Base-by-base conservation (phyloP, 441 rosid species). In the Eutrema salsugineum region DNA sequence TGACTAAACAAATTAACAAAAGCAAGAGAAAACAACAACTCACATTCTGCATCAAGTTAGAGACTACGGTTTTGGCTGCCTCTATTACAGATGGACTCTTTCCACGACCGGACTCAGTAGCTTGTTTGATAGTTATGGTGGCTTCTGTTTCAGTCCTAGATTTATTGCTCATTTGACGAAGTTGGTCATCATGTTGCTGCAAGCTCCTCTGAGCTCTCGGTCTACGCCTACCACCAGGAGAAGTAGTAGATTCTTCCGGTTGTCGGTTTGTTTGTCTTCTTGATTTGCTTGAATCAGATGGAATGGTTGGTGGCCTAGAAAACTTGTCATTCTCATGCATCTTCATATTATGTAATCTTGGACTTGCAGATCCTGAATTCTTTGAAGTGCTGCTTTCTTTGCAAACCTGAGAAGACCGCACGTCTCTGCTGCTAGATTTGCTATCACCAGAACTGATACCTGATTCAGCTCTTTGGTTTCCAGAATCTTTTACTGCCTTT, bases 291-390 rank as follows among this genome's bases (percentile, higher is more conserved):
- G 85, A 63, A 78, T 87, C 91, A 76, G 90, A 77, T 44, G 88
- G 87, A 76, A 87, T 85, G n/a, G 91, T 83, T 55, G 96, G 97
- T 32, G 99, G 90, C 35, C 93, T 84, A 59, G 91, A 87, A 66
- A 67, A 81, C 80, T 76, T 87, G 57, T 90, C 94, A 47, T 76
- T 44, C 77, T 88, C 96, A 42, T 73, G 77, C 79, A 86, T 92
- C 80, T 85, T 90, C 80, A 72, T 81, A 80, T 84, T 96, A 78
- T 82, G 91, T 78, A 88, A 68, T 77, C 93, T 86, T 43, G 90
- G 93, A 86, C 91, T 89, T 56, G 80, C 70, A 56, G 91, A 78
- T 71, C 93, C 88, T 12, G 85, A 78, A 68, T 58, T 75, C 84
- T 82, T 85, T 61, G 71, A 51, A 67, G 8, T 85, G 50, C 77